Conservation (phyloP, 164 flowering plant genomes). For the Umbilicus rupestris region DNA sequence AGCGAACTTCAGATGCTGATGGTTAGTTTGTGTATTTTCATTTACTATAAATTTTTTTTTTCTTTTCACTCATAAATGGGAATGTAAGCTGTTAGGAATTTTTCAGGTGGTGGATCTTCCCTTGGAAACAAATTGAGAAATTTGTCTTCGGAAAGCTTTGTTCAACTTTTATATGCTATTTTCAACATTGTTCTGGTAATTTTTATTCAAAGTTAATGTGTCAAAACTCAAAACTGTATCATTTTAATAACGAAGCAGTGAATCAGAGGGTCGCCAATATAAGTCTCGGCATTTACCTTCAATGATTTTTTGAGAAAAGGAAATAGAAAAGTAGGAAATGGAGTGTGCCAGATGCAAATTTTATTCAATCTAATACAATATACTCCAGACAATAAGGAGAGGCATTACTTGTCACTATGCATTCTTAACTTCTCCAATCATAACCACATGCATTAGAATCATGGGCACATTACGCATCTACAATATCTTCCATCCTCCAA, state of each 20-base stretch:
- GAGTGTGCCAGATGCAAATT: too few relatives aligned
- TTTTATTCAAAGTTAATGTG: too few relatives aligned
- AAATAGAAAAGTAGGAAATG: too few relatives aligned
- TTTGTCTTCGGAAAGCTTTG: conserved; percentile 82
- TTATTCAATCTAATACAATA: too few relatives aligned
- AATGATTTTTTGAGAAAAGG: too few relatives aligned
- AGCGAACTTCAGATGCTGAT: conserved; percentile 57
- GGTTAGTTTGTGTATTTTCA: conserved; percentile 32
- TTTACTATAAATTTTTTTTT: background rate
- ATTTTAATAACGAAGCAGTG: too few relatives aligned
- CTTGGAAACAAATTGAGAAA: conserved; percentile 85
- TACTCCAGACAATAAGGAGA: too few relatives aligned
- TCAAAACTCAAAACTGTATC: too few relatives aligned
- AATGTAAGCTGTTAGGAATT: background rate
- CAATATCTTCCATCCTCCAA: background rate
- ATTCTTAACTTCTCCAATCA: too few relatives aligned
- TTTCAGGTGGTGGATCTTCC: conserved; percentile 72
- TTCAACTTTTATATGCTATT: conserved; percentile 69
- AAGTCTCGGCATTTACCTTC: background rate
- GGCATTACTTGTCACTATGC: too few relatives aligned
- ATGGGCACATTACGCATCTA: background rate
- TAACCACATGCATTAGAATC: background rate
- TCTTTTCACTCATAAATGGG: background rate
- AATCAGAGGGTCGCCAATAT: background rate
- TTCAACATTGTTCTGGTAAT: conserved; percentile 91